A percentile compares a stretch with the other conserved stretches of the same genome.
Conservation (phyloP, 371 early-diverging fungal species). For the Rhizomucor pusillus region DNA sequence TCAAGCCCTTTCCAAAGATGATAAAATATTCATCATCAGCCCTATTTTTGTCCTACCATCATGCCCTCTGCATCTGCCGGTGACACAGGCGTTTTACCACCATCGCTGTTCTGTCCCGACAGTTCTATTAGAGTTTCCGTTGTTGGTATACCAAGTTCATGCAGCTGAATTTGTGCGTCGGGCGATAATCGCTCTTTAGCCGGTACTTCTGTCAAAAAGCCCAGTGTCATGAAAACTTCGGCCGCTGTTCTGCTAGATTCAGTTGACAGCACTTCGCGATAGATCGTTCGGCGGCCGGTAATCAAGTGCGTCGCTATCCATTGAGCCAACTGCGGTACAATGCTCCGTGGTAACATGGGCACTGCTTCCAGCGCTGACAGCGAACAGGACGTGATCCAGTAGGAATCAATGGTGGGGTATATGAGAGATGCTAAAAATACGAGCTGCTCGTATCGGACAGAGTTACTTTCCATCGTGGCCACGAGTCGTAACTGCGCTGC, state of each 20-base stretch:
- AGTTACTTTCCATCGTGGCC: conserved; percentile 36
- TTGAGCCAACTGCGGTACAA: conserved; percentile 40
- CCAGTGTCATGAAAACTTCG: conserved; percentile 43
- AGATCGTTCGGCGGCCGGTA: conserved; percentile 43
- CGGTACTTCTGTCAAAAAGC: conserved; percentile 40
- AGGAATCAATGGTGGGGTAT: conserved; percentile 48
- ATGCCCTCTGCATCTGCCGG: conserved; percentile 46
- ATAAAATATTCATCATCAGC: neutral
- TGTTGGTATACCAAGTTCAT: conserved; percentile 47
- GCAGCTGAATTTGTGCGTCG: conserved; percentile 44
- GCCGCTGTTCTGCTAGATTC: conserved; percentile 44
- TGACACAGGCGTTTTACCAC: conserved; percentile 35
- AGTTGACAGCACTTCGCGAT: conserved; percentile 48
- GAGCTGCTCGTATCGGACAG: conserved; percentile 37
- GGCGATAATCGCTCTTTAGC: conserved; percentile 46
- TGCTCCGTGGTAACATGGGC: conserved; percentile 45
- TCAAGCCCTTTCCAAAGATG: neutral
- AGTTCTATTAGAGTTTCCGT: conserved; percentile 44
- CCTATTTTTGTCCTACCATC: conserved; percentile 28
- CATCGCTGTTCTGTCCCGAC: conserved; percentile 42
- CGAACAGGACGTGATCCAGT: conserved; percentile 54
- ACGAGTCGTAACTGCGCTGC: conserved; percentile 13
- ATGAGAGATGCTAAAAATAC: conserved; percentile 43
- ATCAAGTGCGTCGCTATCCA: conserved; percentile 54
- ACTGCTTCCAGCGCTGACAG: conserved; percentile 48